These are phyloP conservation scores for Baeospora myosura DNA, from an alignment of 1,284 basidiomycete genomes.

Conservation along the genomic window DNA sequence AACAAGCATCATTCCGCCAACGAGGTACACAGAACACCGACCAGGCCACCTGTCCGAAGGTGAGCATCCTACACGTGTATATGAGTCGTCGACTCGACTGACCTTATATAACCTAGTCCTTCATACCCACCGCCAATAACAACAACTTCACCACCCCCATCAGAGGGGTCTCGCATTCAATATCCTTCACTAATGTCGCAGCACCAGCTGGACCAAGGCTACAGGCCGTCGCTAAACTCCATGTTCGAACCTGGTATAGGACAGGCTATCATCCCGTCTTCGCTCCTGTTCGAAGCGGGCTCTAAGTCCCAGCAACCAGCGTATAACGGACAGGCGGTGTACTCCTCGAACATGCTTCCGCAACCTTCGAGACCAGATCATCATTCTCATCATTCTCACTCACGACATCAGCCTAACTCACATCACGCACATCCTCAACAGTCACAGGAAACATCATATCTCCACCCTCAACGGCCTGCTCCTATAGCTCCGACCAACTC, in stretches of 20 bases:
- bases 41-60: conserved; percentile 20
- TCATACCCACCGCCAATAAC: conserved; percentile 42
- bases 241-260: conserved; percentile 25
- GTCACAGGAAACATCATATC: conserved; percentile 13
- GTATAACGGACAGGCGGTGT: conserved; percentile 14
- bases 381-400: conserved; percentile 11
- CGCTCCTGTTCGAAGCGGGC: conserved; percentile 17
- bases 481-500: conserved; percentile 13
- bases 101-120: conserved; percentile 7
- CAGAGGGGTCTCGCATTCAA: conserved; percentile 32
- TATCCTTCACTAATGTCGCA: conserved; percentile 63
- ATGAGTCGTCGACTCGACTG: conserved; percentile 11
- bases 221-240: conserved; percentile 37
- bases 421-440: conserved; percentile 15
- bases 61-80: conserved; percentile 14
- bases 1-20: conserved; percentile 13
- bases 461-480: conserved; percentile 23
- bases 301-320: not conserved
- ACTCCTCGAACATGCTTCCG: conserved; percentile 26
- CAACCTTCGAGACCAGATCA: conserved; percentile 18
- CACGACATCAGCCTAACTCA: conserved; percentile 5
- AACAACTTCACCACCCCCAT: conserved; percentile 53
- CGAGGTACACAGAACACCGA: conserved; percentile 13
- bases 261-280: conserved; percentile 11
- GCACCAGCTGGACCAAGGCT: conserved; percentile 65